Percentiles rank a stretch among this genome's conserved stretches.
phyloP scores from a whole-genome alignment of 441 rosid genomes.

The Melastoma candidum region DNA sequence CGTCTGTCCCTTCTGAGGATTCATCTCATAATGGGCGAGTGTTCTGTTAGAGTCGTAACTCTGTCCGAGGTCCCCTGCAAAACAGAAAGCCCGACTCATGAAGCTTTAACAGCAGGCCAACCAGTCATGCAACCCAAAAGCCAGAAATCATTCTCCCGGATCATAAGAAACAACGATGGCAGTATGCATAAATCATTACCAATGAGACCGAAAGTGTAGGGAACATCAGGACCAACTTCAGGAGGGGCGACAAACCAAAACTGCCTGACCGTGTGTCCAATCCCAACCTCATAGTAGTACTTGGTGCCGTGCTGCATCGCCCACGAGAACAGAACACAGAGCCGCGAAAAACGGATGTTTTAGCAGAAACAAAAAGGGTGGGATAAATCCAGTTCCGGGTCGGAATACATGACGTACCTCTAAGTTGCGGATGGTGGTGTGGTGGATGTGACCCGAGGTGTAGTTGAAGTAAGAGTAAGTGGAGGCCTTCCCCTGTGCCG shows the following conservation, averaged over 20 bases:
- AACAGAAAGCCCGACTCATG: neutral
- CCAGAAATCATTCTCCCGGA: too few relatives aligned
- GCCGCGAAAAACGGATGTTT: neutral
- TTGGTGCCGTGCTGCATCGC: conserved; percentile 48
- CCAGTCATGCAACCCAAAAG: too few relatives aligned
- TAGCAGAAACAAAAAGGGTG: neutral
- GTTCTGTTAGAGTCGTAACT: conserved; percentile 62
- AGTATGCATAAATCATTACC: conserved; percentile 28
- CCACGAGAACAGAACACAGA: neutral
- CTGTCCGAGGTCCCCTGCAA: conserved; percentile 90
- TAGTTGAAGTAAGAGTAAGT: conserved; percentile 51
- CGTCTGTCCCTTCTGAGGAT: conserved; percentile 53
- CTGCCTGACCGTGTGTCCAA: conserved; percentile 30
- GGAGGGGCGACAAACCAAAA: conserved; percentile 92
- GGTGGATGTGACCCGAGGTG: conserved; percentile 81
- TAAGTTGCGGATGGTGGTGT: conserved; percentile 51
- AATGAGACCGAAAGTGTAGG: conserved; percentile 84
- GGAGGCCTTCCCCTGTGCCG: conserved; percentile 36
- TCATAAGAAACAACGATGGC: neutral
- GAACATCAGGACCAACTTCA: conserved; percentile 64
- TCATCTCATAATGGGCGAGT: conserved; percentile 60
- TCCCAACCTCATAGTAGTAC: conserved; percentile 60
- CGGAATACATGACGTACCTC: conserved; percentile 30
- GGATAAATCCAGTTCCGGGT: neutral
- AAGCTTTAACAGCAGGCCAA: neutral